Conservation (phyloP, 2,329 filamentous ascomycete genomes). For the Sphaceloma murrayae region DNA sequence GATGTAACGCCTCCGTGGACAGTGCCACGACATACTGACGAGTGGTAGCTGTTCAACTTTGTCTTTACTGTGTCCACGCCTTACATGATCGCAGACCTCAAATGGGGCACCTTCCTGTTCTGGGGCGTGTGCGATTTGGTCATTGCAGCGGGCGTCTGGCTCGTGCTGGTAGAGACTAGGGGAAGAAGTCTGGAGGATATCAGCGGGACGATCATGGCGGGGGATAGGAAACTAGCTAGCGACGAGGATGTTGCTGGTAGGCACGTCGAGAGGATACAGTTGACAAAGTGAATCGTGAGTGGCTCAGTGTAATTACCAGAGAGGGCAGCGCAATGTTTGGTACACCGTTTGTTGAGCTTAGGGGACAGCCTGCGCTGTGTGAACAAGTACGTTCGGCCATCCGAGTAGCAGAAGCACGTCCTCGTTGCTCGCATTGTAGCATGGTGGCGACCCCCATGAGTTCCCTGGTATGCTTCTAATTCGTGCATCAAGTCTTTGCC, state of each 20-base stretch:
- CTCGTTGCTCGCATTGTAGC: too few species aligned
- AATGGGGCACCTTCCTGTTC: constrained; percentile 41
- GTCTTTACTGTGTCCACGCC: constrained; percentile 34
- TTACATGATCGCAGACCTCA: constrained; percentile 41
- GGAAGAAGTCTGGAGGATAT: constrained; percentile 31
- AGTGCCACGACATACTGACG: constrained; percentile 24
- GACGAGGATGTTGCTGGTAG: constrained; percentile 3
- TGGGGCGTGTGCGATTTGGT: constrained; percentile 39
- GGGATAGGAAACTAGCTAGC: not conserved
- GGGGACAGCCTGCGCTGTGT: too few species aligned
- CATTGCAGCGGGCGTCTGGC: constrained; percentile 33
- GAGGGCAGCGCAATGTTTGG: too few species aligned
- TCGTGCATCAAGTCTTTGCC: too few species aligned
- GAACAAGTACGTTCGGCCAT: too few species aligned
- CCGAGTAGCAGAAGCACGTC: too few species aligned
- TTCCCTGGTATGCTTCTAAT: too few species aligned
- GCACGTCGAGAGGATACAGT: not conserved
- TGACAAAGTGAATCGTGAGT: too few species aligned
- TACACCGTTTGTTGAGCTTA: too few species aligned
- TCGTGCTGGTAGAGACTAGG: constrained; percentile 32
- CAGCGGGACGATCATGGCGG: constrained; percentile 18
- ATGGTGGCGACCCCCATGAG: too few species aligned
- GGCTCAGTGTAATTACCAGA: too few species aligned
- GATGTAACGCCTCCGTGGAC: constrained; percentile 37
- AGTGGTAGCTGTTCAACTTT: constrained; percentile 39